phyloP scores from a whole-genome alignment of 2,329 filamentous ascomycete species.

The Aspergillus novoparasiticus region DNA sequence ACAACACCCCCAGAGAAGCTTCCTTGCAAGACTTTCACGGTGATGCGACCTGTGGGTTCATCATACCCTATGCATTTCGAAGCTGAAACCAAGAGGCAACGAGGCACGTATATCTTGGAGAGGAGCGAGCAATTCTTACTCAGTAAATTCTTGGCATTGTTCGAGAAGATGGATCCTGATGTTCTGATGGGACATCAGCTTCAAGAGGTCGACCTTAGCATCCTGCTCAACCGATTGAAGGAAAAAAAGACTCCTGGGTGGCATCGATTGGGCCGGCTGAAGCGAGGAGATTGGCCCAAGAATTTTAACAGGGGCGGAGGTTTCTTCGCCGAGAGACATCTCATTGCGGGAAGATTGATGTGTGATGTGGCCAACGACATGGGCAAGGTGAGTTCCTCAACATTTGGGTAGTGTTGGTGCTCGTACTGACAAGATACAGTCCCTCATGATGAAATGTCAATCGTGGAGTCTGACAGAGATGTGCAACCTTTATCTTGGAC shows the following conservation, averaged over 20 bases:
- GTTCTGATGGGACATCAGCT: slow-evolving; percentile 91
- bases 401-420: background rate
- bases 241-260: slow-evolving; percentile 92
- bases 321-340: slow-evolving; percentile 88
- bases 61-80: slow-evolving; percentile 88
- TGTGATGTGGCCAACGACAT: slow-evolving; percentile 96
- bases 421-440: slow-evolving; percentile 49
- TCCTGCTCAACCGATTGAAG: slow-evolving; percentile 81
- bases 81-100: slow-evolving; percentile 70
- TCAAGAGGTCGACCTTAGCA: slow-evolving; percentile 95
- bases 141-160: slow-evolving; percentile 83
- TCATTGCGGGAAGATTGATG: slow-evolving; percentile 84
- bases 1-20: slow-evolving; percentile 87
- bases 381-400: slow-evolving; percentile 64
- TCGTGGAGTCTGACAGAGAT: slow-evolving; percentile 98
- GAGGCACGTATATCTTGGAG: slow-evolving; percentile 76
- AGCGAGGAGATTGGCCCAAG: slow-evolving; percentile 81
- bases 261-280: slow-evolving; percentile 88
- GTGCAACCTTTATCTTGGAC: slow-evolving; percentile 84
- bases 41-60: slow-evolving; percentile 77
- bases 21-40: slow-evolving; percentile 85
- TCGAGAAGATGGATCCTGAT: slow-evolving; percentile 88
- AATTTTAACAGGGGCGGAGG: slow-evolving; percentile 83
- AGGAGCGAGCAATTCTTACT: slow-evolving; percentile 84
- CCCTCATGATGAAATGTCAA: slow-evolving; percentile 94